These are phyloP conservation scores for Neurospora tetrasperma DNA, from an alignment of 495 filamentous ascomycete genomes.

Conservation along the genomic window DNA sequence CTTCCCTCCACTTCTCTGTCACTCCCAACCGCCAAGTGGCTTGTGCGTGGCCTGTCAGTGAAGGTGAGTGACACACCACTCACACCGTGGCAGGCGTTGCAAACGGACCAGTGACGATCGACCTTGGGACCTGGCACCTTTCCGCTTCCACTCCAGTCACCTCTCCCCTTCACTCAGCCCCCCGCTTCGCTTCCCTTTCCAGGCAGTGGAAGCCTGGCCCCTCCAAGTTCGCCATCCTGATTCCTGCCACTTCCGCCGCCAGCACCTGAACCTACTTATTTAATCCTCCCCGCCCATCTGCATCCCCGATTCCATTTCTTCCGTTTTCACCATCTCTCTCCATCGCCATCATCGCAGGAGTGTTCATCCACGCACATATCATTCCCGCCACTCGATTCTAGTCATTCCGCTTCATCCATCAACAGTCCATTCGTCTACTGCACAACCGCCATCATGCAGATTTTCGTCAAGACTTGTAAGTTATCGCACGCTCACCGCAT, in stretches of 20 bases:
- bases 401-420: conserved; percentile 2
- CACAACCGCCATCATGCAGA: conserved; percentile 60
- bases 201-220: not conserved
- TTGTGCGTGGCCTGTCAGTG: not conserved
- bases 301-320: conserved; percentile 1
- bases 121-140: not conserved
- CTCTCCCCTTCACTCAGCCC: not conserved
- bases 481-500: conserved; percentile 23
- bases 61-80: not conserved
- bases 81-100: not conserved
- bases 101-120: not conserved
- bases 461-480: conserved; percentile 96
- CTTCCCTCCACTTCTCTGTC: conserved; percentile 23
- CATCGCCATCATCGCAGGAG: conserved; percentile 19
- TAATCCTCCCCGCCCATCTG: conserved; percentile 11
- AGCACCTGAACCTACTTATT: conserved; percentile 27
- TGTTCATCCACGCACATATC: conserved; percentile 10
- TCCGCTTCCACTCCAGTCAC: not conserved
- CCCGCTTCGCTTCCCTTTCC: not conserved
- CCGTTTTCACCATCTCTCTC: conserved; percentile 8
- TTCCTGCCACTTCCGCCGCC: conserved; percentile 25
- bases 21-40: conserved; percentile 5
- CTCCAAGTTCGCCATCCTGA: conserved; percentile 16
- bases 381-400: conserved; percentile 6
- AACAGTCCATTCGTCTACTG: not conserved